A percentile compares a stretch with the other conserved stretches of the same genome.
Evolutionary conservation across 1,284 basidiomycete genomes (phyloP).

Genomic region (Lentinula novae-zelandiae): DNA sequence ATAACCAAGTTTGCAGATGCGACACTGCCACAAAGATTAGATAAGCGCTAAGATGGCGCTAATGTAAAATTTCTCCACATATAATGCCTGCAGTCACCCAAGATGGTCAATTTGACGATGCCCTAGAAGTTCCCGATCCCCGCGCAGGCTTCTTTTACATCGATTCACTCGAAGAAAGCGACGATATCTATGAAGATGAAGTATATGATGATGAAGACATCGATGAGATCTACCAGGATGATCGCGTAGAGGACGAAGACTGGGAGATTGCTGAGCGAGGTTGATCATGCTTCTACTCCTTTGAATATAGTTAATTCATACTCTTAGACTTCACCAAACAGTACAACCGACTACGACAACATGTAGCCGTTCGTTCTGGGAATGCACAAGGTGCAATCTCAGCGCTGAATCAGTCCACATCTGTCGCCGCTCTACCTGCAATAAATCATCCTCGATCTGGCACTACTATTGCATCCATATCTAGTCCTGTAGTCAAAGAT

Average conservation of each 20-base stretch:
- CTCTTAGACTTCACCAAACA: slow-evolving; percentile 91
- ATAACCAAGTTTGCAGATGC: not conserved
- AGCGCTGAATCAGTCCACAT: slow-evolving; percentile 39
- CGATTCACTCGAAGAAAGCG: slow-evolving; percentile 32
- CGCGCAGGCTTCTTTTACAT: slow-evolving; percentile 39
- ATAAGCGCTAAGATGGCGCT: not conserved
- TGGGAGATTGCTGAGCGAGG: slow-evolving; percentile 86
- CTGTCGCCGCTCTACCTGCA: slow-evolving; percentile 65
- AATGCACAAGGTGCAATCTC: slow-evolving; percentile 55
- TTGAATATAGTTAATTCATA: slow-evolving; percentile 1
- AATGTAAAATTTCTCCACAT: slow-evolving; percentile 1
- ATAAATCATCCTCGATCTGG: slow-evolving; percentile 58
- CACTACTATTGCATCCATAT: slow-evolving; percentile 16
- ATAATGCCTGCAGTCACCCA: slow-evolving; percentile 22
- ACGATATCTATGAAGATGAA: slow-evolving; percentile 35
- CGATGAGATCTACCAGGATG: slow-evolving; percentile 45
- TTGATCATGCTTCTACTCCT: slow-evolving; percentile 19
- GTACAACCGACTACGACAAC: slow-evolving; percentile 88
- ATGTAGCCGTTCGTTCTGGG: slow-evolving; percentile 72
- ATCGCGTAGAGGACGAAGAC: slow-evolving; percentile 82
- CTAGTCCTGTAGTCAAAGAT: slow-evolving; percentile 36
- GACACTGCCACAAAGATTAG: slow-evolving; percentile 1
- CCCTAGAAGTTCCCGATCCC: slow-evolving; percentile 27
- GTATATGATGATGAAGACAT: slow-evolving; percentile 38
- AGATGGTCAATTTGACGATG: slow-evolving; percentile 54